A percentile compares a stretch with the other conserved stretches of the same genome.
Evolutionary conservation across 2,329 filamentous ascomycete genomes (phyloP).

Genomic region (Chrysoporthe puriensis): DNA sequence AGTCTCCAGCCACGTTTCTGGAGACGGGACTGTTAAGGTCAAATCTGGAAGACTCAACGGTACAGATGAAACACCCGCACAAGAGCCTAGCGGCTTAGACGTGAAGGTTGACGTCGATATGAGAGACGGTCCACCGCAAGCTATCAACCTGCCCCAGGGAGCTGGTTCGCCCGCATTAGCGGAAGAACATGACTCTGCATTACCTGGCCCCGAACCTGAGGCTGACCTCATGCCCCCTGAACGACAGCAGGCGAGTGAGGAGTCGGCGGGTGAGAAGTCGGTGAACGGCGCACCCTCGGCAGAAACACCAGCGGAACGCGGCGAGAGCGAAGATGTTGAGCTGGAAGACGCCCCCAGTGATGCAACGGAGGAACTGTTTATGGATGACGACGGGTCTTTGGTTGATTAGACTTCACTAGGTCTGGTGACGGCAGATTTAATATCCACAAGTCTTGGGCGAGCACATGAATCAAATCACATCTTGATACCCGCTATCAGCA

Average conservation of each 20-base stretch:
- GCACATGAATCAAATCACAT: background rate
- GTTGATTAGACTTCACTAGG: constrained; percentile 19
- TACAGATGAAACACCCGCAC: background rate
- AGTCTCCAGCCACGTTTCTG: background rate
- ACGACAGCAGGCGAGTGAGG: background rate
- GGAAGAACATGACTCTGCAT: background rate
- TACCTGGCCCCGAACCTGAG: background rate
- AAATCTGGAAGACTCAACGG: constrained; percentile 1
- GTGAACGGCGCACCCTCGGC: background rate
- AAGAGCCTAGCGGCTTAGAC: constrained; percentile 27
- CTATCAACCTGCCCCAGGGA: background rate
- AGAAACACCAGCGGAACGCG: background rate
- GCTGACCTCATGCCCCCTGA: background rate
- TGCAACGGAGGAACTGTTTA: constrained; percentile 37
- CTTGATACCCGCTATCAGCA: constrained; percentile 6
- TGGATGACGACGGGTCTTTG: constrained; percentile 39
- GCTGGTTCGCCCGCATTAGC: background rate
- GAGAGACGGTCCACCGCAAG: background rate
- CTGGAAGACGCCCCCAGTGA: constrained; percentile 32
- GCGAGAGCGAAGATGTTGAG: constrained; percentile 18
- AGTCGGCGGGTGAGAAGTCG: background rate
- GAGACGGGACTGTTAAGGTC: background rate
- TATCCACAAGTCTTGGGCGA: background rate
- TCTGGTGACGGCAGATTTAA: background rate
- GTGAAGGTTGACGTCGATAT: constrained; percentile 19